Conservation (phyloP, 2,329 filamentous ascomycete genomes). For the Fusarium nematophilum region DNA sequence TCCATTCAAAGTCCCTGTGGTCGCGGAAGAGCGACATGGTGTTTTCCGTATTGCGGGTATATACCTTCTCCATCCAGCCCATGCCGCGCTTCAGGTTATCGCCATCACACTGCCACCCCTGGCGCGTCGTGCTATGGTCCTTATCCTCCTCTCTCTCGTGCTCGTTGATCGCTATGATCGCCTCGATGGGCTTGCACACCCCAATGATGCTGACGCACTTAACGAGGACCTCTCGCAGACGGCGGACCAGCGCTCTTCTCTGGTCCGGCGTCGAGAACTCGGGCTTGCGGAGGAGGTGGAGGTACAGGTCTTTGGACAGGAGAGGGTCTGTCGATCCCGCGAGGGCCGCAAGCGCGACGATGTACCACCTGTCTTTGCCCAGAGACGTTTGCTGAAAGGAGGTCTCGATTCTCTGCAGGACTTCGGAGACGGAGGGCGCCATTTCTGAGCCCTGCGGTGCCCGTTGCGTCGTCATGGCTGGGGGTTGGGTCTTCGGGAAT, state of each 20-base stretch:
- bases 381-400: not conserved
- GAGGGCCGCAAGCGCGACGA: constrained; percentile 18
- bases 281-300: constrained; percentile 39
- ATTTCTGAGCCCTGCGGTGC: no score
- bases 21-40: constrained; percentile 47
- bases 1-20: constrained; percentile 57
- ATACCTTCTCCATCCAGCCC: constrained; percentile 66
- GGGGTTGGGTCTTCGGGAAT: no score
- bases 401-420: no score
- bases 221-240: constrained; percentile 67
- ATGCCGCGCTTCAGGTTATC: constrained; percentile 63
- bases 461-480: no score
- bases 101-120: constrained; percentile 67
- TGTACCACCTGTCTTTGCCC: no score
- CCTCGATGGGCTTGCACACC: constrained; percentile 70
- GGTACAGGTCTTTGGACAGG: constrained; percentile 9
- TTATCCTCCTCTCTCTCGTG: constrained; percentile 64
- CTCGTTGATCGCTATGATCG: constrained; percentile 63
- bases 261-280: constrained; percentile 54
- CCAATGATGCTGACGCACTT: constrained; percentile 68
- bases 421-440: no score
- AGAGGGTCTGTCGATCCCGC: constrained; percentile 25
- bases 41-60: constrained; percentile 57
- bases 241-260: constrained; percentile 60
- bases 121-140: constrained; percentile 64